Percentiles rank a stretch among this genome's conserved stretches.
Conservation (phyloP, 2,329 filamentous ascomycete genomes). For the Phaeosphaeriaceae sp. region DNA sequence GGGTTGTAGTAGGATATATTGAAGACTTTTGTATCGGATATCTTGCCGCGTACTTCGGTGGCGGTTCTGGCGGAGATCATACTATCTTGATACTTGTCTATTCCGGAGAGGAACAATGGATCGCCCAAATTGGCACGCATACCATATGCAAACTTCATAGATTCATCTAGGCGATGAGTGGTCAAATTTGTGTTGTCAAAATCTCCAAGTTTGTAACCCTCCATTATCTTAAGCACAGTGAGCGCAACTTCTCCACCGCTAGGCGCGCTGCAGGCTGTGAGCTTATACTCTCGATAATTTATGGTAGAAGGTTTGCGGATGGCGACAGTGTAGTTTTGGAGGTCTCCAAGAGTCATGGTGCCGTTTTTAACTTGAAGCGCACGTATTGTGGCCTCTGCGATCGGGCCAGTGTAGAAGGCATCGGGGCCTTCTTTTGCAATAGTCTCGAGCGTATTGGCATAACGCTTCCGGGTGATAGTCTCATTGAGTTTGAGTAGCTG, state of each 20-base stretch:
- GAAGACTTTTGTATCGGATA: conserved; percentile 74
- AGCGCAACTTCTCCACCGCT: conserved; percentile 79
- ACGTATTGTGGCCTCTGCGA: conserved; percentile 75
- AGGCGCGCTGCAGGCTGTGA: conserved; percentile 75
- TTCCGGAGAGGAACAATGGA: conserved; percentile 71
- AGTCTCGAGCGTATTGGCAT: conserved; percentile 77
- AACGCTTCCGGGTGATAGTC: conserved; percentile 78
- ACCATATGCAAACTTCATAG: conserved; percentile 88
- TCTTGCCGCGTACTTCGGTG: conserved; percentile 66
- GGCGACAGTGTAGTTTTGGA: conserved; percentile 73
- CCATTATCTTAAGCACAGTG: conserved; percentile 80
- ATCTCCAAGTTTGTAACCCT: conserved; percentile 74
- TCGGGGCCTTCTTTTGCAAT: conserved; percentile 77
- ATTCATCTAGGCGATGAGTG: conserved; percentile 83
- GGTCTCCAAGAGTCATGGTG: conserved; percentile 83
- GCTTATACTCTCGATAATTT: conserved; percentile 67
- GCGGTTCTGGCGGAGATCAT: conserved; percentile 71
- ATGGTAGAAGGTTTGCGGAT: conserved; percentile 65
- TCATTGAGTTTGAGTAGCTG: conserved; percentile 74
- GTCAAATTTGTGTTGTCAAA: conserved; percentile 67
- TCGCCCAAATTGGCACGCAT: conserved; percentile 79
- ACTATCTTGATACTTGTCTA: conserved; percentile 66
- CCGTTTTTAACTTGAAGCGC: conserved; percentile 73
- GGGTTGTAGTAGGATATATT: conserved; percentile 79
- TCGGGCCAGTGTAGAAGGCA: conserved; percentile 74